A percentile compares a stretch with the other conserved stretches of the same genome.
Conservation (phyloP, 2,329 filamentous ascomycete genomes). For the Sarocladium kiliense region DNA sequence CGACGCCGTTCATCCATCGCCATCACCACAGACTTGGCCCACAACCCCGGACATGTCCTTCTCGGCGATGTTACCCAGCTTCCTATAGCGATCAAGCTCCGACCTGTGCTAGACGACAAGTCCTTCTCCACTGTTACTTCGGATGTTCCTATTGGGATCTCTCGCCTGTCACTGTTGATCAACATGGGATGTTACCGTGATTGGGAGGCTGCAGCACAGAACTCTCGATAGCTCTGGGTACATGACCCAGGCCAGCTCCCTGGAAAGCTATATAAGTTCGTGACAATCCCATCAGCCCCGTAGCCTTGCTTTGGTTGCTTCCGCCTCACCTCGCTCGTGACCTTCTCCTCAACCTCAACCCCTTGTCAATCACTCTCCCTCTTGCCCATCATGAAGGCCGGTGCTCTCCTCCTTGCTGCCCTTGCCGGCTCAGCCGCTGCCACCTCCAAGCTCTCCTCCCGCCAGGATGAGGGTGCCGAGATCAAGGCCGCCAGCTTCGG, state of each 20-base stretch:
- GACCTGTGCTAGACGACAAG: background rate
- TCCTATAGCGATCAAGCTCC: background rate
- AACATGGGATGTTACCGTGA: background rate
- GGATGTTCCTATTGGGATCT: background rate
- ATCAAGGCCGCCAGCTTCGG: constrained; percentile 10
- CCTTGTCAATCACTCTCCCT: background rate
- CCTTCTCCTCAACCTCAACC: background rate
- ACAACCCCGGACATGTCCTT: background rate
- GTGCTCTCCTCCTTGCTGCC: constrained; percentile 10
- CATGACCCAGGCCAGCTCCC: background rate
- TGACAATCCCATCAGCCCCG: background rate
- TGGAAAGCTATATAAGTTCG: background rate
- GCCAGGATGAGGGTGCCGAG: background rate
- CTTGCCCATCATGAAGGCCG: constrained; percentile 13
- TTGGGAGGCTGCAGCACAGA: too few relatives aligned
- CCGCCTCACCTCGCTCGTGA: background rate
- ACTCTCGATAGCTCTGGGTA: background rate
- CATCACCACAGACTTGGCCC: background rate
- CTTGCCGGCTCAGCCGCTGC: constrained; percentile 10
- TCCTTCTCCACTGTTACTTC: background rate
- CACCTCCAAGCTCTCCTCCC: background rate
- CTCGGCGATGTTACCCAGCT: constrained; percentile 4
- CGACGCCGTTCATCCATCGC: background rate
- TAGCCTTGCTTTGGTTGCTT: background rate
- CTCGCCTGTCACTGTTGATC: background rate